These are phyloP conservation scores for Bipolaris victoriae DNA, from an alignment of 2,329 filamentous ascomycete species.

Conservation along the genomic window DNA sequence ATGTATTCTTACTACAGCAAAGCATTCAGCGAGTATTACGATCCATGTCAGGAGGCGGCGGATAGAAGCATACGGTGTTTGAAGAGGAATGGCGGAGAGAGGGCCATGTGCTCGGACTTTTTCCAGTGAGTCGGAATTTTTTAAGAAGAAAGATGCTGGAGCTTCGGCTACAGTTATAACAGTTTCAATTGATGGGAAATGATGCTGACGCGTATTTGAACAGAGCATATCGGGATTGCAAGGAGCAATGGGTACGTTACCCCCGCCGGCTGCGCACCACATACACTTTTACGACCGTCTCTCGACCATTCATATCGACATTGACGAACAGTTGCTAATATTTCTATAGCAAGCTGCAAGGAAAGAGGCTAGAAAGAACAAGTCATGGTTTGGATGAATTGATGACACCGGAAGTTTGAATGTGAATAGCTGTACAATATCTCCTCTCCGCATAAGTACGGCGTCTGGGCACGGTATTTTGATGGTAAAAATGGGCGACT, in stretches of 20 bases:
- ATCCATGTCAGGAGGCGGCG: constrained; percentile 94
- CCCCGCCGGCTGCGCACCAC: neutral
- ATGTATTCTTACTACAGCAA: constrained; percentile 65
- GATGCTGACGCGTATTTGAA: constrained; percentile 2
- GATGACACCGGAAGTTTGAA: neutral
- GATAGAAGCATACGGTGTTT: constrained; percentile 84
- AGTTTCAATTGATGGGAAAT: neutral
- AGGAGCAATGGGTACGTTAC: constrained; percentile 83
- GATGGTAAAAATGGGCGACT: constrained; percentile 1
- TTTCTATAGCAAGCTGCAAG: constrained; percentile 26
- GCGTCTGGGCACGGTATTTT: constrained; percentile 11
- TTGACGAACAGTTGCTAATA: constrained; percentile 7
- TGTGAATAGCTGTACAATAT: constrained; percentile 13
- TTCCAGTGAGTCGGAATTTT: constrained; percentile 71
- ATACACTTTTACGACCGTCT: neutral
- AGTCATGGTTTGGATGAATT: constrained; percentile 28
- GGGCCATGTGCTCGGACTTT: constrained; percentile 90
- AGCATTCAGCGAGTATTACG: constrained; percentile 85
- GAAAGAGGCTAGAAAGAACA: constrained; percentile 31
- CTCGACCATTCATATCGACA: neutral
- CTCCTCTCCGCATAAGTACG: constrained; percentile 22
- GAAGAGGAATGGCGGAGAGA: constrained; percentile 84
- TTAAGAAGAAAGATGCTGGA: too few species aligned
- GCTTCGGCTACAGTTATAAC: too few species aligned
- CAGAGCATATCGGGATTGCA: constrained; percentile 92